Percentiles rank a stretch among this genome's conserved stretches.
Evolutionary conservation across 2,329 filamentous ascomycete species (phyloP).

Genomic region (Arthrobotrys conoides): DNA sequence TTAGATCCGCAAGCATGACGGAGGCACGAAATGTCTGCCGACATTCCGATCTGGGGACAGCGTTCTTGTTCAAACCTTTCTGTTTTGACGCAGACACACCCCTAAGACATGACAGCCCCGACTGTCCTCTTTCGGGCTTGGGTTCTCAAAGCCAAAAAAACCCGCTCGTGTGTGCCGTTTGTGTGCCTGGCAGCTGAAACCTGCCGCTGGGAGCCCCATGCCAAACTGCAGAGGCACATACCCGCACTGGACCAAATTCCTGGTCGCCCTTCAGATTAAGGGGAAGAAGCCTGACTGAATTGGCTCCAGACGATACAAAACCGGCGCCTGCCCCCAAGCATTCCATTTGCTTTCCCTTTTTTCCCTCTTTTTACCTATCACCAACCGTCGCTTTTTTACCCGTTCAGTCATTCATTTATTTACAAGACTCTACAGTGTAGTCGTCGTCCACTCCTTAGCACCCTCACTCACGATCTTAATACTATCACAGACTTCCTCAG

Average conservation of each 20-base stretch:
- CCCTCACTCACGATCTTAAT: constrained; percentile 4
- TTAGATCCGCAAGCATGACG: neutral
- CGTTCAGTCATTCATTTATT: constrained; percentile 47
- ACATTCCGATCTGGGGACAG: constrained; percentile 49
- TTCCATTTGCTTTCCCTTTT: constrained; percentile 11
- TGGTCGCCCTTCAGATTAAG: constrained; percentile 49
- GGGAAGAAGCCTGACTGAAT: constrained; percentile 20
- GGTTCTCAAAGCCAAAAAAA: constrained; percentile 19
- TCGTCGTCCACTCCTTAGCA: constrained; percentile 59
- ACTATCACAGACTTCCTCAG: neutral
- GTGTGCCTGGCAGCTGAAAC: constrained; percentile 58
- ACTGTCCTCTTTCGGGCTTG: constrained; percentile 16
- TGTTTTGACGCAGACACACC: neutral
- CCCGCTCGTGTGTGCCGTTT: constrained; percentile 20
- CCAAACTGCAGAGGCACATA: constrained; percentile 45
- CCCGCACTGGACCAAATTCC: constrained; percentile 27
- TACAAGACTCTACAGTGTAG: constrained; percentile 60
- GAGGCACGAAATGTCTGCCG: neutral
- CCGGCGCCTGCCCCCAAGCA: constrained; percentile 45
- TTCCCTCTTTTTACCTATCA: constrained; percentile 26
- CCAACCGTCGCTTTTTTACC: constrained; percentile 3
- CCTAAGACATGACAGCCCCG: neutral
- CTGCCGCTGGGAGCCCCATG: constrained; percentile 49
- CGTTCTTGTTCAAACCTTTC: constrained; percentile 22
- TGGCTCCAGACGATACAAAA: constrained; percentile 45